Evolutionary conservation across 441 rosid species (phyloP).

Genomic region (Adansonia madagascariensis): DNA sequence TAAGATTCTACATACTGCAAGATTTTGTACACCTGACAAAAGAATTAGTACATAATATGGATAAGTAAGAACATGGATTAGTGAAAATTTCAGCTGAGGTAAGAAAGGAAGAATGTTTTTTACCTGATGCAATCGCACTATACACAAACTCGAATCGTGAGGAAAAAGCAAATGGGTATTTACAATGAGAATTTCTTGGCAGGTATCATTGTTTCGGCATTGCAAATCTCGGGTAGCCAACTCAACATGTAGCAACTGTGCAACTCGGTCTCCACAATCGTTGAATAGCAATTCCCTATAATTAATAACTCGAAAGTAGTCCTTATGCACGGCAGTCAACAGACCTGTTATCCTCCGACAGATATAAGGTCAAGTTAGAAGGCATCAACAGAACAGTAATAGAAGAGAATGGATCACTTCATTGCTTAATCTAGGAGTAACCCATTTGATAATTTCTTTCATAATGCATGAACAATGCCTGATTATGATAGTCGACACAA

Average conservation of each 20-base stretch:
- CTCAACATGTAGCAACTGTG: slow-evolving; percentile 82
- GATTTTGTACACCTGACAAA: slow-evolving; percentile 71
- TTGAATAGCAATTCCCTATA: slow-evolving; percentile 69
- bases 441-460: not conserved
- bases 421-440: slow-evolving; percentile 15
- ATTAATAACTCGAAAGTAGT: slow-evolving; percentile 68
- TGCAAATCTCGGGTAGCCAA: slow-evolving; percentile 57
- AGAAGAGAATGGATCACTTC: not conserved
- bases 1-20: slow-evolving; percentile 77
- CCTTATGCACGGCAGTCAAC: slow-evolving; percentile 77
- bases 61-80: slow-evolving; percentile 1
- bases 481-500: not conserved
- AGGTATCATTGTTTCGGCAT: slow-evolving; percentile 45
- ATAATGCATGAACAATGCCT: not conserved
- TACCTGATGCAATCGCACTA: slow-evolving; percentile 78
- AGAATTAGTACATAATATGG: not conserved
- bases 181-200: slow-evolving; percentile 76
- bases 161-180: slow-evolving; percentile 92
- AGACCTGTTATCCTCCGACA: slow-evolving; percentile 48
- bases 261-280: slow-evolving; percentile 86
- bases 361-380: slow-evolving; percentile 14
- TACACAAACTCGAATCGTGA: slow-evolving; percentile 73
- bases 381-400: slow-evolving; percentile 1
- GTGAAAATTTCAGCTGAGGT: not conserved
- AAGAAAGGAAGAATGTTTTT: not conserved